A percentile compares a stretch with the other conserved stretches of the same genome.
phyloP scores from a whole-genome alignment of 1,284 basidiomycete species.

The Trametes polyzona region DNA sequence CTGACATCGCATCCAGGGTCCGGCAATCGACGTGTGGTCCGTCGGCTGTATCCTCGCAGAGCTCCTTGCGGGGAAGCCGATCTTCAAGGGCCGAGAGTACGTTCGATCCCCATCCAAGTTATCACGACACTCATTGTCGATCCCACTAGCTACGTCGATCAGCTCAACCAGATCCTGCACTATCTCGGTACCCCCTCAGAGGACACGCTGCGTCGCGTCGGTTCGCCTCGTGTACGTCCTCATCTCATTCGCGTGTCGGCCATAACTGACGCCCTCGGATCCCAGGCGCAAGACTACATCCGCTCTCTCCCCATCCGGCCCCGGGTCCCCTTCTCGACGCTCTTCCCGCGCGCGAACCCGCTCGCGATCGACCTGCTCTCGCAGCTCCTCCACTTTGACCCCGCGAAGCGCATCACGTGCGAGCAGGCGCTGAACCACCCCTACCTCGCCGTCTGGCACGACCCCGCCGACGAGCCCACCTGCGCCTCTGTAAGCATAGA shows the following conservation, averaged over 20 bases:
- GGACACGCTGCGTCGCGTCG: slow-evolving; percentile 93
- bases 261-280: neutral
- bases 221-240: slow-evolving; percentile 77
- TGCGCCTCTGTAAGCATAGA: slow-evolving; percentile 46
- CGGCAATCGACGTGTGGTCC: slow-evolving; percentile 96
- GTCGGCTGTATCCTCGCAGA: slow-evolving; percentile 99
- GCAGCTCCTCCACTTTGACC: slow-evolving; percentile 95
- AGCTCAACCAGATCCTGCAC: slow-evolving; percentile 98
- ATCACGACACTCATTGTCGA: slow-evolving; percentile 1
- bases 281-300: slow-evolving; percentile 96
- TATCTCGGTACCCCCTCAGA: slow-evolving; percentile 97
- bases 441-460: slow-evolving; percentile 94
- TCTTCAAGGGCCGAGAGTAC: slow-evolving; percentile 97
- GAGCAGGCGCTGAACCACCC: slow-evolving; percentile 95
- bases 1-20: slow-evolving; percentile 51
- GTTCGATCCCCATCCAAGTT: slow-evolving; percentile 31
- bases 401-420: slow-evolving; percentile 93
- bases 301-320: slow-evolving; percentile 97
- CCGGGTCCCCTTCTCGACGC: slow-evolving; percentile 86
- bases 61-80: slow-evolving; percentile 94
- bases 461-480: slow-evolving; percentile 88
- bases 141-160: slow-evolving; percentile 85
- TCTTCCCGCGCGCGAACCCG: slow-evolving; percentile 94
- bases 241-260: neutral
- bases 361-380: slow-evolving; percentile 91